Evolutionary conservation across 768 basidiomycete species (phyloP).

Genomic region (Boletellus ananiceps): DNA sequence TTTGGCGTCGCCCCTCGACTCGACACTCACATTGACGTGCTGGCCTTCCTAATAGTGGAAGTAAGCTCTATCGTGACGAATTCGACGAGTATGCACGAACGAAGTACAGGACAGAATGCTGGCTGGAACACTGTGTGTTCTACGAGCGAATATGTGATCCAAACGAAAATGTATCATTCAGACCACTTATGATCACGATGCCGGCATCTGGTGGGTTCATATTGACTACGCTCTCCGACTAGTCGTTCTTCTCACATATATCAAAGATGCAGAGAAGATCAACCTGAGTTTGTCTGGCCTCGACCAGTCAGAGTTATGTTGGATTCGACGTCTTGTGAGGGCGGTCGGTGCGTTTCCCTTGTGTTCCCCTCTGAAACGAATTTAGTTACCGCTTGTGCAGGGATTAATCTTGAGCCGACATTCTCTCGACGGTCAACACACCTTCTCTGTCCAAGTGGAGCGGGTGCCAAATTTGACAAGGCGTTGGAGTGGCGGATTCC

Average conservation of each 20-base stretch:
- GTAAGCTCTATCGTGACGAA: conserved; percentile 60
- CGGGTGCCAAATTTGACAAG: conserved; percentile 72
- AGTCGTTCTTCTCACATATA: background rate
- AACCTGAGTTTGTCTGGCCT: conserved; percentile 72
- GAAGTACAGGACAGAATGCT: conserved; percentile 86
- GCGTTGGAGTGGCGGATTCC: conserved; percentile 76
- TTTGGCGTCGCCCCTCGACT: background rate
- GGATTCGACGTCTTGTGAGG: conserved; percentile 39
- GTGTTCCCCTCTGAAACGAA: background rate
- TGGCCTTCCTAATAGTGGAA: conserved; percentile 49
- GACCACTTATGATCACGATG: conserved; percentile 52
- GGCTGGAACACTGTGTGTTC: conserved; percentile 84
- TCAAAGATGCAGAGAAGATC: conserved; percentile 51
- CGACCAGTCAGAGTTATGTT: conserved; percentile 62
- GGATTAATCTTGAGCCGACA: conserved; percentile 48
- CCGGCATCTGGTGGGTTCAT: conserved; percentile 53
- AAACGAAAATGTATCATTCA: conserved; percentile 66
- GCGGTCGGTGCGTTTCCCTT: conserved; percentile 16
- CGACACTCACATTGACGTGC: background rate
- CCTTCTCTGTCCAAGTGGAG: conserved; percentile 67
- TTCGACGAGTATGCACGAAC: conserved; percentile 38
- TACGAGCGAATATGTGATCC: conserved; percentile 66
- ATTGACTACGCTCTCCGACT: background rate
- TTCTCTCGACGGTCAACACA: conserved; percentile 74
- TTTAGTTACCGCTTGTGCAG: conserved; percentile 30